A percentile compares a stretch with the other conserved stretches of the same genome.
These are phyloP conservation scores for Nannochloropsis granulata DNA, from an alignment of 108 stramenopile genomes.

Conservation along the genomic window DNA sequence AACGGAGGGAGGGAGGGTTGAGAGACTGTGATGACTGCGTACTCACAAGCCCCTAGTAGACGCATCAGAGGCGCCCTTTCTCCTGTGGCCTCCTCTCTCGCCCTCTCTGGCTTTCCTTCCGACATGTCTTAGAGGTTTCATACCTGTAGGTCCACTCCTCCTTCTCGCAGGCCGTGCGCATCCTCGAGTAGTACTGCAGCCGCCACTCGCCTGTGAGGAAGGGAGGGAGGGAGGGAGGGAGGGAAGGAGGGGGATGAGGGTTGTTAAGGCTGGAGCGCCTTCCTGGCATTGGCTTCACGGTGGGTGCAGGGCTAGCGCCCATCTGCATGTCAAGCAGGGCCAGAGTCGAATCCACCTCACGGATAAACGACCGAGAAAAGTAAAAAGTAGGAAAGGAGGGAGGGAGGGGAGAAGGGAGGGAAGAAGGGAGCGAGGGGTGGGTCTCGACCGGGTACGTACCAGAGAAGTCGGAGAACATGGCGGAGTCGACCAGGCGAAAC, in stretches of 20 bases:
- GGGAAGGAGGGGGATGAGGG: no score
- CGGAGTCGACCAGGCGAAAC: constrained; percentile 65
- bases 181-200: constrained; percentile 26
- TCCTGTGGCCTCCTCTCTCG: no score
- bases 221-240: background rate
- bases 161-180: background rate
- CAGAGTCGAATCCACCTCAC: no score
- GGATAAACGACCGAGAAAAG: no score
- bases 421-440: background rate
- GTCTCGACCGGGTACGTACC: constrained; percentile 46
- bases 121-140: no score
- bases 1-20: background rate
- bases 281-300: no score
- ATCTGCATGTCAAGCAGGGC: no score
- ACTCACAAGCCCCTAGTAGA: no score
- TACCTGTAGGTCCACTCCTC: constrained; percentile 1
- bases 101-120: background rate
- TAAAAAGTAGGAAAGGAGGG: no score
- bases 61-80: no score
- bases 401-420: background rate
- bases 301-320: no score
- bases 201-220: constrained; percentile 20
- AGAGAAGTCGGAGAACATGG: constrained; percentile 70
- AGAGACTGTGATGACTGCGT: background rate
- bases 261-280: no score